These are phyloP conservation scores for Gossypium turneri DNA, from an alignment of 345 rosid species.

Conservation along the genomic window DNA sequence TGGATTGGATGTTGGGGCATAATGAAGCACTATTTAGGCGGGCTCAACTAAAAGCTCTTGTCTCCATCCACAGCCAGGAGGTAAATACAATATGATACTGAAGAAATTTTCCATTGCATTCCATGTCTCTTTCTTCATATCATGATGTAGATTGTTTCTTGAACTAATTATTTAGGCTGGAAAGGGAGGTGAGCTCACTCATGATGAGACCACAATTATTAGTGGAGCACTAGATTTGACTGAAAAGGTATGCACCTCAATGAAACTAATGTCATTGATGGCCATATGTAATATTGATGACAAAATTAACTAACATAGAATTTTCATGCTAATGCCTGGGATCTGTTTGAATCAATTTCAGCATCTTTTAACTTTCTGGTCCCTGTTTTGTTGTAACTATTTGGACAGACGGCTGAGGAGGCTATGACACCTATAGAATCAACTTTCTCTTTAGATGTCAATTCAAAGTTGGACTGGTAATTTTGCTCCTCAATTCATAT, in stretches of 20 bases:
- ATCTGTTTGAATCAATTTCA: not conserved
- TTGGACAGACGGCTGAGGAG: slow-evolving; percentile 88
- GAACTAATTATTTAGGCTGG: slow-evolving; percentile 59
- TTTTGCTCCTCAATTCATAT: slow-evolving; percentile 7
- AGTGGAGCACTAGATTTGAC: slow-evolving; percentile 96
- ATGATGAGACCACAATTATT: slow-evolving; percentile 93
- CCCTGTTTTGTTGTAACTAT: not conserved
- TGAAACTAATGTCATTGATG: not conserved
- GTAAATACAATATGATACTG: slow-evolving; percentile 29
- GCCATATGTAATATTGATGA: not conserved
- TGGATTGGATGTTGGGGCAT: slow-evolving; percentile 88
- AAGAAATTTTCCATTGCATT: not conserved
- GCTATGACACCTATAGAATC: slow-evolving; percentile 99
- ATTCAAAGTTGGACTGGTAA: slow-evolving; percentile 96
- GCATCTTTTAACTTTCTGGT: not conserved
- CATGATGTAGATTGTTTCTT: not conserved
- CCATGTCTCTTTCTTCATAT: not conserved
- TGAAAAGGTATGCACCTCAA: slow-evolving; percentile 54
- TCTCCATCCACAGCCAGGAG: slow-evolving; percentile 85
- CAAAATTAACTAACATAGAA: not conserved
- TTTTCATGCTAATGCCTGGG: not conserved
- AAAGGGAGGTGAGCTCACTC: slow-evolving; percentile 94
- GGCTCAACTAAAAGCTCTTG: slow-evolving; percentile 93
- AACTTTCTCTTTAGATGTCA: slow-evolving; percentile 90
- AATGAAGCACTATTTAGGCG: slow-evolving; percentile 84